Evolutionary conservation across 495 filamentous ascomycete species (phyloP).

Genomic region (Niebla homalea): DNA sequence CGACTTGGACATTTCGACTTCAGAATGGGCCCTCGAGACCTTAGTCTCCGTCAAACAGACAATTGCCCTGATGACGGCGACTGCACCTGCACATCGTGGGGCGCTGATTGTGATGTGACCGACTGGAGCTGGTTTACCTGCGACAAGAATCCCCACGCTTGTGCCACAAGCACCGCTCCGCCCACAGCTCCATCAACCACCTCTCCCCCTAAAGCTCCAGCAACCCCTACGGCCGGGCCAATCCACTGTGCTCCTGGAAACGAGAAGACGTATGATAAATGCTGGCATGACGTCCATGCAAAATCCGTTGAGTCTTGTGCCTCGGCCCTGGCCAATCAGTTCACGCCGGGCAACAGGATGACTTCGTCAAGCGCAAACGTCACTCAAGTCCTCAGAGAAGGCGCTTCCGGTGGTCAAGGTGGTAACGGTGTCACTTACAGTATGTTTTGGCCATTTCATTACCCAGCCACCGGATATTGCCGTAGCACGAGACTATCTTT

Average conservation of each 20-base stretch:
- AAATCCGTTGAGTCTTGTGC: not conserved
- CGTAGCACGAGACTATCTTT: too few species aligned
- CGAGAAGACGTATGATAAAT: not conserved
- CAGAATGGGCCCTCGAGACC: not conserved
- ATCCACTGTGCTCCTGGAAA: not conserved
- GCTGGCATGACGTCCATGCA: not conserved
- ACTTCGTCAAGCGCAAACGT: not conserved
- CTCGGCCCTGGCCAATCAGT: not conserved
- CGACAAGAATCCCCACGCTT: not conserved
- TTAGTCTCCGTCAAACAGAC: not conserved
- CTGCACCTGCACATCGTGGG: not conserved
- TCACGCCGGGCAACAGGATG: not conserved
- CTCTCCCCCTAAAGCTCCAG: not conserved
- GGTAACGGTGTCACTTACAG: not conserved
- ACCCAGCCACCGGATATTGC: too few species aligned
- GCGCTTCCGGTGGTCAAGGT: not conserved
- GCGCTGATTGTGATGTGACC: slow-evolving; percentile 1
- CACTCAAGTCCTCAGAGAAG: not conserved
- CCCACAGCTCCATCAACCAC: too few species aligned
- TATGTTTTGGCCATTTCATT: not conserved
- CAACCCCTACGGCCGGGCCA: not conserved
- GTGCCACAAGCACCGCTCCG: not conserved
- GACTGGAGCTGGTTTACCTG: slow-evolving; percentile 1
- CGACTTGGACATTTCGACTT: not conserved
- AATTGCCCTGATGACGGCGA: not conserved